Conservation (phyloP, 2,329 filamentous ascomycete species). For the Pestalotiopsis fici region DNA sequence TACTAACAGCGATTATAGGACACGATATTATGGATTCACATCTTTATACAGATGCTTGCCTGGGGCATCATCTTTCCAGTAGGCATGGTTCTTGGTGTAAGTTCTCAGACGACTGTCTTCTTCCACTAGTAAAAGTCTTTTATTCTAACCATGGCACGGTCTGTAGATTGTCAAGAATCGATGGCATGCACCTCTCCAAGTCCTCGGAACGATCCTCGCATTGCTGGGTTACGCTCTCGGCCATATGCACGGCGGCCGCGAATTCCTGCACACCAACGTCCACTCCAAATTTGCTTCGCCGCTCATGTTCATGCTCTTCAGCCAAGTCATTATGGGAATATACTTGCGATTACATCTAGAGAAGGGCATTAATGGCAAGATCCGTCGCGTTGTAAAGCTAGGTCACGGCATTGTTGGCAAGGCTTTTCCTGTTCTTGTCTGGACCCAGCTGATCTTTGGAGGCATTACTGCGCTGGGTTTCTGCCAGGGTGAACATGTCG, state of each 20-base stretch:
- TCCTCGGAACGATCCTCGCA: conserved; percentile 72
- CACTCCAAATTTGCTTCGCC: conserved; percentile 80
- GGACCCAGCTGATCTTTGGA: conserved; percentile 95
- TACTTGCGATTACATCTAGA: conserved; percentile 91
- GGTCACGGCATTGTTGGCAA: conserved; percentile 84
- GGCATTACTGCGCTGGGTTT: conserved; percentile 91
- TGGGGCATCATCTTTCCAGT: conserved; percentile 92
- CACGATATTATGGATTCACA: conserved; percentile 88
- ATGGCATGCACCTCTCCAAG: conserved; percentile 92
- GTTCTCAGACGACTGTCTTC: conserved; percentile 30
- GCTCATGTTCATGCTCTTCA: conserved; percentile 76
- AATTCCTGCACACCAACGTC: conserved; percentile 75
- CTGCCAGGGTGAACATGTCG: conserved; percentile 86
- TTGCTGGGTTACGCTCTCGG: conserved; percentile 88
- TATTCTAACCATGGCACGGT: conserved; percentile 9
- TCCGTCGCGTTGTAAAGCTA: conserved; percentile 71
- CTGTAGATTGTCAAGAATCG: conserved; percentile 79
- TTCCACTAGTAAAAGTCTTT: neutral
- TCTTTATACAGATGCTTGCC: conserved; percentile 80
- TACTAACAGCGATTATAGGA: conserved; percentile 51
- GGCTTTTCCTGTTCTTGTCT: conserved; percentile 79
- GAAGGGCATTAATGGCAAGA: conserved; percentile 76
- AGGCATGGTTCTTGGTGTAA: conserved; percentile 92
- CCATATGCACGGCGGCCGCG: conserved; percentile 84
- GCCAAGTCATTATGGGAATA: conserved; percentile 77